Evolutionary conservation across 2,329 filamentous ascomycete species (phyloP), one percentile per base, ranked within the genome.

Genomic region (Ceratocystiopsis brevicomis): DNA sequence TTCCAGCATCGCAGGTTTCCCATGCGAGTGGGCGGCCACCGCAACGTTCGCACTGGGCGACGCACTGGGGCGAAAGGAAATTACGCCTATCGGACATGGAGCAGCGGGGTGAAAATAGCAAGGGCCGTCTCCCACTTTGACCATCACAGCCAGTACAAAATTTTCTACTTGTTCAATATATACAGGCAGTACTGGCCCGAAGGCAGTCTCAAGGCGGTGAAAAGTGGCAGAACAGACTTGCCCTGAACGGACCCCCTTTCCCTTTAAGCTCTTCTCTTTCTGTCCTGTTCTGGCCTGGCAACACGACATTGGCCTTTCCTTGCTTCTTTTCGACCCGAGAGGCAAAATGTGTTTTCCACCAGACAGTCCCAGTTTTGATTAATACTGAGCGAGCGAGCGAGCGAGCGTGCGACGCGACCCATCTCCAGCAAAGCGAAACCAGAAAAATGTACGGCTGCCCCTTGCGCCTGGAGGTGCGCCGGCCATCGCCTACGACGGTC

Each of bases 401-500:
- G 19, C 19, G 19, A 21, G 19, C 19, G 19, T 4, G 19, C 19
- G 19, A 21, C 19, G 19, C 19, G 19, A 21, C 19, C 19, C 19
- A 21, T 21, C 19, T 21, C 19, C 19, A 6, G 19, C 19, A 6
- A 30, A 30, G 19, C 13, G 25, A 30, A 36, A 12, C 14, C 12
- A 6, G 3, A 36, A 17, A 14, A 25, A 82, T 84, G 78, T 67
- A 81, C 50, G 72, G 68, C 17, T 53, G 64, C 1, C 72, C 75
- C 25, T 10, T 30, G 11, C 69, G 69, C 51, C 73, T 84, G 41
- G 68, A 65, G 52, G 70, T 71, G 47, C 69, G 75, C 50, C 72
- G 76, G 18, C 81, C 83, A 41, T 87, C 90, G 19, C 79, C 84
- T 39, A 92, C 86, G 3, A 94, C 90, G n/a, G 78, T 83, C 57